Base-by-base conservation (phyloP, 192 early-diverging fungal genomes). In the Oehlia diaphana region DNA sequence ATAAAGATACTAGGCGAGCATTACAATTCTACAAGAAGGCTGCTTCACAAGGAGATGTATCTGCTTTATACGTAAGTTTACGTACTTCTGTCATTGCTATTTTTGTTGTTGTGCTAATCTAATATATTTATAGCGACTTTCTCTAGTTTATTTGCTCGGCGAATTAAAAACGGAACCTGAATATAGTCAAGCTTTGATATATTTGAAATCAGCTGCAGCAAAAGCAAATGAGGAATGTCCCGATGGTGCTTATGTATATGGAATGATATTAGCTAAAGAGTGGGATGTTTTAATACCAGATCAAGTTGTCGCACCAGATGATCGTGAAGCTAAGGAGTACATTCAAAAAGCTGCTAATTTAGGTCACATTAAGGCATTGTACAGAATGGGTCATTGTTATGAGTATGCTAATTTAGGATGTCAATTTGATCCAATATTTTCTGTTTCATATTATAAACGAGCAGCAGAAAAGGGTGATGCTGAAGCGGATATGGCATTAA, bases 401-500 rank as follows among this genome's bases (percentile, higher is more conserved):
- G 95, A 97, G 84, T 92, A 91, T 81, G 95, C 92, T n/a, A 72
- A 89, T 67, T 88, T 92, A 39, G 92, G 88, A 10, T 91, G 91
- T 78, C 85, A 83, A 3, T 86, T 90, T 4, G 93, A 96, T 77
- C 88, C 93, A 8, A 81, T 77, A 61, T 77, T 86, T 21, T 94
- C 93, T 37, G 88, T 94, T 65, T 88, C 90, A 73, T 94, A 93
- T 86, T 98, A 96, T 83, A 86, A 89, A 69, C 83, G 91, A 69
- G 97, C 96, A 0, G 93, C 96, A 5, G 92, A 92, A 72, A 87
- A 90, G 63, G 93, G 92, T 53, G 87, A 94, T 9, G 91, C 88
- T 21, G 87, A 95, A 82, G 94, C 95, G 44, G 93, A 95, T 92
- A 92, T 98, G 86, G 94, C 92, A 67, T 86, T 98, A 14, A 92